Evolutionary conservation across 345 rosid species (phyloP).

Genomic region (Garcia nutans): DNA sequence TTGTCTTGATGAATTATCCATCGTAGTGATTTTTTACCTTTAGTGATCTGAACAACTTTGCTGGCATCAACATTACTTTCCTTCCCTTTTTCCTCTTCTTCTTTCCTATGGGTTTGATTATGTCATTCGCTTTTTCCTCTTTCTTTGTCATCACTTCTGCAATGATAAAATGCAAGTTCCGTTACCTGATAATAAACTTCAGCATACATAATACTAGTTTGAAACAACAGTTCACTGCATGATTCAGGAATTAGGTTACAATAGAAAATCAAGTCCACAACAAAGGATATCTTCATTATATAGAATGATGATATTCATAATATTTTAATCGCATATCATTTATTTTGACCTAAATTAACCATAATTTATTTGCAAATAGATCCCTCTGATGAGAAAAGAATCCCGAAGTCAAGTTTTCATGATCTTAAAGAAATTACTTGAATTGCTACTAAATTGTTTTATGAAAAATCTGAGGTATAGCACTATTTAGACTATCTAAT

Average conservation of each 20-base stretch:
- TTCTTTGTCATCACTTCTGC: slow-evolving; percentile 17
- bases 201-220: background rate
- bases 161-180: slow-evolving; percentile 4
- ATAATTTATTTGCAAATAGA: background rate
- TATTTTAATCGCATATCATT: background rate
- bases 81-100: slow-evolving; percentile 30
- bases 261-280: slow-evolving; percentile 1
- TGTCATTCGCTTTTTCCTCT: slow-evolving; percentile 19
- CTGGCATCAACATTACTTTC: slow-evolving; percentile 7
- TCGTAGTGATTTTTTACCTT: slow-evolving; percentile 12
- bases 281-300: slow-evolving; percentile 6
- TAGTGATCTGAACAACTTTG: background rate
- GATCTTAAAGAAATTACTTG: background rate
- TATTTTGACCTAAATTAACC: background rate
- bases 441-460: background rate
- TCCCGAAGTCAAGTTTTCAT: background rate
- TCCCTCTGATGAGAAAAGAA: background rate
- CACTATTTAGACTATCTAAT: background rate
- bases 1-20: background rate
- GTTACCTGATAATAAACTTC: background rate
- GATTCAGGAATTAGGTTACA: background rate
- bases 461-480: background rate
- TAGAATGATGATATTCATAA: background rate
- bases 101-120: slow-evolving; percentile 18
- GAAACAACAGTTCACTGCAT: background rate